Evolutionary conservation across 1,284 basidiomycete genomes (phyloP), one percentile per base, ranked within the genome.

Genomic region (Gymnopus androsaceus): DNA sequence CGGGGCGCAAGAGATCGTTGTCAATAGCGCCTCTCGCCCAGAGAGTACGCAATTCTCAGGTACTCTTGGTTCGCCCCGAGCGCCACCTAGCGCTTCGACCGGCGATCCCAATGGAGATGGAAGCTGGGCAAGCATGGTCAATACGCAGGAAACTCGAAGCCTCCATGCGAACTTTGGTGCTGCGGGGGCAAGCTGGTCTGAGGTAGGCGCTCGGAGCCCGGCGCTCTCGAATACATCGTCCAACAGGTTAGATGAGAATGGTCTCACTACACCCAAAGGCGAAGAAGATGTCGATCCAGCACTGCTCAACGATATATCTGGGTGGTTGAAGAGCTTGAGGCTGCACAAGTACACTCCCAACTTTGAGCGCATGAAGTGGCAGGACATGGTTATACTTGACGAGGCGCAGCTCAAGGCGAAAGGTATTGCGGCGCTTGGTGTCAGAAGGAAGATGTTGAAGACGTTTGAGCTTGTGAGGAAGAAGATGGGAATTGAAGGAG

Each of bases 341-440:
- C 78, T 99, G 69, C 96, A 99, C 85, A 96, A 98, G 84, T 99
- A 99, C 78, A 99, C 96, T 62, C 87, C 94, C 30, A 98, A 97
- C 79, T 99, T 99, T 74, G 95, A 98, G 72, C 82, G 79, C 51
- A 84, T 85, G 74, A 83, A 81, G 64, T 99, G 96, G 96, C 84
- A 88, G 74, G 95, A 99, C 57, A 97, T 99, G 90, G 90, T 98
- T 12, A 56, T 85, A 47, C 90, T 99, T 85, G 90, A 91, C 67
- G 96, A 99, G 70, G 82, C 79, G 23, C 88, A 87, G 65, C 77
- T 99, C 60, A 94, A 98, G 76, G 89, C 81, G 61, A 94, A 94
- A 74, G 96, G 96, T 28, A 95, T 99, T 36, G 92, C 94, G 17
- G 97, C 96, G 57, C 84, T 98, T 55, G 97, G 96, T 52, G 96